Evolutionary conservation across 1,284 basidiomycete species (phyloP), one percentile per base, ranked within the genome.

Genomic region (Sparassis latifolia): DNA sequence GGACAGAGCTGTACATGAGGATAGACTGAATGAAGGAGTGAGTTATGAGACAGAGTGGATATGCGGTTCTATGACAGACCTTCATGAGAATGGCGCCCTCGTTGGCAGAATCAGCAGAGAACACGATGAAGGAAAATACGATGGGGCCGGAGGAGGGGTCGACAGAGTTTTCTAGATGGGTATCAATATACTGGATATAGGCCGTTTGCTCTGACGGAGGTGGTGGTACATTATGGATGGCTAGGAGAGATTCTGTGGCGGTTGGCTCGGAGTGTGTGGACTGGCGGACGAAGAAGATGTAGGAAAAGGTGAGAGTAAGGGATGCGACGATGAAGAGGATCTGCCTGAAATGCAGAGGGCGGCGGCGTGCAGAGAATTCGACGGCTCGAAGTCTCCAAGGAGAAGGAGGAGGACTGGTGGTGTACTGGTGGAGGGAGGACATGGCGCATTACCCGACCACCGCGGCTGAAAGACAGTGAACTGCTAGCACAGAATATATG

Each of bases 81-180:
- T 77, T 77, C 45, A 77, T 63, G 35, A 76, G 61, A 9, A 76
- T 54, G 12, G 74, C 69, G 7, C 73, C 74, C 60, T 77, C 75
- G 30, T 59, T 59, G 3, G 74, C 75, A 27, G 76, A 72, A 45
- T 62, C 54, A 47, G 66, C 64, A 2, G 71, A 74, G 66, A 70
- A 76, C 67, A 75, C 73, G 47, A 77, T 69, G 43, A 77, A 63
- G 2, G 71, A 63, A 50, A 76, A 78, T 2, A 67, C 67, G 42
- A 75, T 61, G 4, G 73, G 68, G 33, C 70, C 62, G 5, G 47
- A 43, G 6, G 45, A 7, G 33, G 32, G 7, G 6, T 30, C 20
- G 28, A 20, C 44, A 31, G 44, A 9, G 31, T 27, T 9, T 10
- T 44, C 28, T 28, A 32, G 20, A 10, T 38, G 44, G 45, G 50